Conservation (phyloP, 805 yeast species). For the Scheffersomyces ergatensis region DNA sequence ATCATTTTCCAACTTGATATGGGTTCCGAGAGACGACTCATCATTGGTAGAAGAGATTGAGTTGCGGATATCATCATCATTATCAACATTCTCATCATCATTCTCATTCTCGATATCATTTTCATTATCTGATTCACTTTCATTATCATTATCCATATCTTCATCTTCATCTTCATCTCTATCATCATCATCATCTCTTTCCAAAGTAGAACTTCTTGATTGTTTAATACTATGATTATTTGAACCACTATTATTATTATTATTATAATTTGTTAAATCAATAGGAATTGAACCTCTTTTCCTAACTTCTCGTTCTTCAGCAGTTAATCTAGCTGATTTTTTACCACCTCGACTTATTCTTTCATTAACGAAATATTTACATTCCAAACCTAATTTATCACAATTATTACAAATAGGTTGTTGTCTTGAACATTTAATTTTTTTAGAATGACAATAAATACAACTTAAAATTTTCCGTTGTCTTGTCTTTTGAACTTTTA, state of each 20-base stretch:
- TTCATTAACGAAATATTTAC: conserved; percentile 59
- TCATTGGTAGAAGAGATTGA: background rate
- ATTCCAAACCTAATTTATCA: conserved; percentile 42
- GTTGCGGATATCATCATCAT: background rate
- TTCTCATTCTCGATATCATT: background rate
- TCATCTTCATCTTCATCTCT: background rate
- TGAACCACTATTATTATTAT: background rate
- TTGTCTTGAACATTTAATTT: conserved; percentile 60
- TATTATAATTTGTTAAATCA: background rate
- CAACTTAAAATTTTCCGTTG: conserved; percentile 59
- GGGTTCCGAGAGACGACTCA: background rate
- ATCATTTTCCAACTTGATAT: background rate
- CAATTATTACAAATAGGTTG: conserved; percentile 59
- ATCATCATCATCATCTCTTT: background rate
- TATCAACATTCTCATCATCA: background rate
- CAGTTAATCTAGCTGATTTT: conserved; percentile 11
- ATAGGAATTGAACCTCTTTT: background rate
- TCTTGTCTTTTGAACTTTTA: conserved; percentile 60
- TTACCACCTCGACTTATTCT: conserved; percentile 48
- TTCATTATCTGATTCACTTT: background rate
- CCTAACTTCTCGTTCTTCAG: conserved; percentile 5
- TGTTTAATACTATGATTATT: background rate
- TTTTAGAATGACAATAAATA: conserved; percentile 58
- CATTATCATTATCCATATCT: background rate
- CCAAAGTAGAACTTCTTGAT: background rate